These are phyloP conservation scores for Fomitopsis palustris DNA, from an alignment of 1,284 basidiomycete genomes.

Conservation along the genomic window DNA sequence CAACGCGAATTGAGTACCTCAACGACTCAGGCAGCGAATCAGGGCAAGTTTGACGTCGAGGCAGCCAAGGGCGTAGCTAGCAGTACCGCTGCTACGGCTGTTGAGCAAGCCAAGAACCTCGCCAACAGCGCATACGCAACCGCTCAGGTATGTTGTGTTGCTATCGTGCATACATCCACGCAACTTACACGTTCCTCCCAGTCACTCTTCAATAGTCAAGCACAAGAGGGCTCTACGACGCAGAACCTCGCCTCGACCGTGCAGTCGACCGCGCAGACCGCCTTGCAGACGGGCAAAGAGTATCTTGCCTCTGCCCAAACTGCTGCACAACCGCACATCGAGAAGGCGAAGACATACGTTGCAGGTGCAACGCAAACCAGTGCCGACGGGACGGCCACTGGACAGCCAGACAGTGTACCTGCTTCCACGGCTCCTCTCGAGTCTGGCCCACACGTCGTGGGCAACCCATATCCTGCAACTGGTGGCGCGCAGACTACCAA, in stretches of 20 bases:
- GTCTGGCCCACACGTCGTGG: slow-evolving; percentile 36
- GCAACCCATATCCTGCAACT: slow-evolving; percentile 32
- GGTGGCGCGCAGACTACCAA: slow-evolving; percentile 21
- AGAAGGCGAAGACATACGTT: slow-evolving; percentile 23
- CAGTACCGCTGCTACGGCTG: slow-evolving; percentile 32
- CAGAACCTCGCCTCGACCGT: slow-evolving; percentile 28
- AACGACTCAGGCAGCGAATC: slow-evolving; percentile 48
- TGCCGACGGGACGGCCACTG: slow-evolving; percentile 17
- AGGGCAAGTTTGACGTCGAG: slow-evolving; percentile 50
- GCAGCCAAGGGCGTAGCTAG: slow-evolving; percentile 37
- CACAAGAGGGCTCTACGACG: slow-evolving; percentile 8
- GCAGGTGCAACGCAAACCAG: slow-evolving; percentile 9
- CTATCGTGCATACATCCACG: neutral
- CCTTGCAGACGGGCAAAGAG: slow-evolving; percentile 37
- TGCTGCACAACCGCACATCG: slow-evolving; percentile 34
- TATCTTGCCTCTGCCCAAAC: slow-evolving; percentile 38
- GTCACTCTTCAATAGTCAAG: slow-evolving; percentile 25
- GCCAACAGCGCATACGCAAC: slow-evolving; percentile 44
- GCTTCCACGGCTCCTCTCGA: slow-evolving; percentile 40
- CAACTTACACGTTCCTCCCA: slow-evolving; percentile 2
- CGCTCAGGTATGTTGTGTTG: slow-evolving; percentile 41
- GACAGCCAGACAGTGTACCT: slow-evolving; percentile 28
- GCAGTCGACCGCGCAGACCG: slow-evolving; percentile 29
- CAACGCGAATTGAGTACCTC: slow-evolving; percentile 33
- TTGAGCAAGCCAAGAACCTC: slow-evolving; percentile 50